Conservation (phyloP, 164 flowering plant species). For the Annona cherimola region DNA sequence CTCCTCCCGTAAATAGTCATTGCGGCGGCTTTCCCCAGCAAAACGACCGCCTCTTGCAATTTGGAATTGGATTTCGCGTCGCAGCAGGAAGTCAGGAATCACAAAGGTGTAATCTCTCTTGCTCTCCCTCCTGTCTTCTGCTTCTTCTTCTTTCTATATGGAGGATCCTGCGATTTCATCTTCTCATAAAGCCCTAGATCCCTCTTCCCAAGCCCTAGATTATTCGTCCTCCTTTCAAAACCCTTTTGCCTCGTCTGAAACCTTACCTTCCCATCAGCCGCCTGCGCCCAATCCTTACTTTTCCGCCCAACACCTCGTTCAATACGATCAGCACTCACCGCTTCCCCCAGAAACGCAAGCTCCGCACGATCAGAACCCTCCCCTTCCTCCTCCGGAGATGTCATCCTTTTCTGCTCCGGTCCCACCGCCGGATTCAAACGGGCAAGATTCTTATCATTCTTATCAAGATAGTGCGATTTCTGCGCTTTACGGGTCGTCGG, state of each 20-base stretch:
- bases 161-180: conserved; percentile 1
- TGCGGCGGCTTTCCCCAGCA: too few relatives aligned
- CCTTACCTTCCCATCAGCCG: neutral
- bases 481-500: neutral
- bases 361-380: conserved; percentile 1
- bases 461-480: neutral
- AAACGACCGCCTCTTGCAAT: too few relatives aligned
- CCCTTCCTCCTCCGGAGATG: conserved; percentile 8
- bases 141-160: neutral
- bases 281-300: neutral
- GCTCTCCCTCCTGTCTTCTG: neutral
- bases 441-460: neutral
- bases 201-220: neutral
- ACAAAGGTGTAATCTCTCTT: neutral
- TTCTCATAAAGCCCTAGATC: neutral
- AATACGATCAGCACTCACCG: too few relatives aligned
- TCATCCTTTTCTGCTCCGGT: neutral
- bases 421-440: conserved; percentile 1
- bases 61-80: too few relatives aligned
- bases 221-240: neutral
- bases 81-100: neutral
- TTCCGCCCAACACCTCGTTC: neutral
- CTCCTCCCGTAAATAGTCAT: too few relatives aligned
- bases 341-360: neutral
- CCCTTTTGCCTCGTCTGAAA: neutral